phyloP scores from a whole-genome alignment of 345 rosid species.

The Clarkia xantiana region DNA sequence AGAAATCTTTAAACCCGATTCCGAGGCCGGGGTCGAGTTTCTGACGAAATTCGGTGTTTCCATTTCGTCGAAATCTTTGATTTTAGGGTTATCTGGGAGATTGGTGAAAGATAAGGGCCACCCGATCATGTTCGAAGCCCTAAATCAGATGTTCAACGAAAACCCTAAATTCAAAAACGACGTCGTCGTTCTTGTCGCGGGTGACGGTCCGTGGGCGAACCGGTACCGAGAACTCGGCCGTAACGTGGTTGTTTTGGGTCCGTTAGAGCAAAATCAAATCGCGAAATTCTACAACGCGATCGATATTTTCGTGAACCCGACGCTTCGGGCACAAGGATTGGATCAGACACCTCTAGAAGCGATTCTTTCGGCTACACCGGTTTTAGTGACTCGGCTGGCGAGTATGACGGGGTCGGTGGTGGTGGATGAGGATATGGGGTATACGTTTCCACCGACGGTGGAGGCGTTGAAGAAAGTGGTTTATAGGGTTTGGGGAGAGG shows the following conservation, averaged over 20 bases:
- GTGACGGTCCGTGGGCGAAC: conserved; percentile 86
- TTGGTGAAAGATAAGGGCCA: conserved; percentile 87
- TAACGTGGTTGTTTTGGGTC: conserved; percentile 55
- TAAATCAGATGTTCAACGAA: conserved; percentile 49
- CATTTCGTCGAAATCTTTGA: conserved; percentile 24
- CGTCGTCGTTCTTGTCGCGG: conserved; percentile 54
- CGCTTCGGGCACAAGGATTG: conserved; percentile 82
- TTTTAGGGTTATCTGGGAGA: conserved; percentile 83
- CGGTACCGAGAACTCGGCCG: conserved; percentile 63
- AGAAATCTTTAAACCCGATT: conserved; percentile 49
- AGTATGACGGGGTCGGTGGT: conserved; percentile 76
- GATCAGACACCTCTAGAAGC: conserved; percentile 87
- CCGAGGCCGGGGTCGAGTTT: conserved; percentile 29
- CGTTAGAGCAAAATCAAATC: conserved; percentile 52
- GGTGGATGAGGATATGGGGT: conserved; percentile 45
- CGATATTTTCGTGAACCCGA: conserved; percentile 75
- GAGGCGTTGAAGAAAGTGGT: conserved; percentile 45
- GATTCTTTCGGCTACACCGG: conserved; percentile 62
- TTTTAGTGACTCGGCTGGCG: conserved; percentile 71
- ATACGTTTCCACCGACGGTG: conserved; percentile 57
- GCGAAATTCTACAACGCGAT: conserved; percentile 72
- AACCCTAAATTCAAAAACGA: conserved; percentile 29
- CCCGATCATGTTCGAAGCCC: conserved; percentile 61
- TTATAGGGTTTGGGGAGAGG: conserved; percentile 37
- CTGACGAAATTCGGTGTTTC: conserved; percentile 35